phyloP scores from a whole-genome alignment of 306 rosid species.

The Ziziphus jujuba region DNA sequence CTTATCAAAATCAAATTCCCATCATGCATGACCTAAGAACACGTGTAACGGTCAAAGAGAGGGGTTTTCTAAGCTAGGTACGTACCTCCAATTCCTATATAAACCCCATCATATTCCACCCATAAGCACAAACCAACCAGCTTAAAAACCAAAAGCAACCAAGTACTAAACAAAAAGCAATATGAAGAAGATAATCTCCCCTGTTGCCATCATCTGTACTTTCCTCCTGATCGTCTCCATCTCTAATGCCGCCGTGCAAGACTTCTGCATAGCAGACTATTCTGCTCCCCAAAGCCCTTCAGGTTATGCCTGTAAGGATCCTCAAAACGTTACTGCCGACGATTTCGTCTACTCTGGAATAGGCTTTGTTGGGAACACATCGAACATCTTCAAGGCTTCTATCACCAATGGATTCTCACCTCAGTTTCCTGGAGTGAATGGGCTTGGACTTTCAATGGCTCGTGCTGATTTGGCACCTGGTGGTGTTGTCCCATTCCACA shows the following conservation, averaged over 20 bases:
- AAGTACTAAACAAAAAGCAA: too few species aligned
- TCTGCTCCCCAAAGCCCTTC: constrained; percentile 48
- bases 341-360: constrained; percentile 62
- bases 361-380: constrained; percentile 54
- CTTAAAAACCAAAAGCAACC: too few species aligned
- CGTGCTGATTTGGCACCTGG: constrained; percentile 54
- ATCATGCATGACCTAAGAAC: too few species aligned
- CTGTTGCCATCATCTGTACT: constrained; percentile 32
- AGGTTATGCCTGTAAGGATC: constrained; percentile 65
- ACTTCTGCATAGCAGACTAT: constrained; percentile 68
- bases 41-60: too few species aligned
- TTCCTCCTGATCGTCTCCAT: constrained; percentile 28
- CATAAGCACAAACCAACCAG: too few species aligned
- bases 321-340: constrained; percentile 36
- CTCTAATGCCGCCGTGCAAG: constrained; percentile 59
- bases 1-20: too few species aligned
- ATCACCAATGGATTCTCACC: constrained; percentile 57
- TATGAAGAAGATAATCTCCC: constrained; percentile 32
- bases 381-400: constrained; percentile 58
- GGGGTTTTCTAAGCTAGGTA: too few species aligned
- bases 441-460: constrained; percentile 61
- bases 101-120: too few species aligned
- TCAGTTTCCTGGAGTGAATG: constrained; percentile 66
- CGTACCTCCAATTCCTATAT: too few species aligned
- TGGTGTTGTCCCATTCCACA: constrained; percentile 71